A percentile compares a stretch with the other conserved stretches of the same genome.
Conservation (phyloP, 805 yeast genomes). For the Starmera pachycereana region DNA sequence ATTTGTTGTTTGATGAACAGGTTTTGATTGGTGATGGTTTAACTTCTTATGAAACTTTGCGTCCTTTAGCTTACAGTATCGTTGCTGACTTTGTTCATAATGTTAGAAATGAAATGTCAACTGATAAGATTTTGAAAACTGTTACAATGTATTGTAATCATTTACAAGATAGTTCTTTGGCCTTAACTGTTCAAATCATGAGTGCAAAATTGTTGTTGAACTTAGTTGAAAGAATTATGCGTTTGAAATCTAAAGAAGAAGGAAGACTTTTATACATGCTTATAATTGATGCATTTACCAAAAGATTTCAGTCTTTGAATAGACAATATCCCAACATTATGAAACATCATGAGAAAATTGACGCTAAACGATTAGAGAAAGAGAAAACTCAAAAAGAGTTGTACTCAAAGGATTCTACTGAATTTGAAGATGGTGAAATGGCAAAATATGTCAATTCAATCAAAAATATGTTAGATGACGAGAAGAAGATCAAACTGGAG, state of each 20-base stretch:
- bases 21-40: conserved; percentile 88
- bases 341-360: conserved; percentile 46
- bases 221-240: conserved; percentile 79
- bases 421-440: conserved; percentile 26
- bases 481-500: not conserved
- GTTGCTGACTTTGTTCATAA: conserved; percentile 95
- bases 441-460: conserved; percentile 19
- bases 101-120: conserved; percentile 72
- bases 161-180: conserved; percentile 70
- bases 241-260: conserved; percentile 71
- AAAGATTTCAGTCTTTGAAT: conserved; percentile 68
- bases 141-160: conserved; percentile 74
- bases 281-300: conserved; percentile 81
- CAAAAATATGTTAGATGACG: conserved; percentile 4
- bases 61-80: conserved; percentile 90
- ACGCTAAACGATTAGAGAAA: conserved; percentile 30
- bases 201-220: conserved; percentile 85
- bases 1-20: conserved; percentile 73
- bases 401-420: not conserved
- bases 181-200: conserved; percentile 90
- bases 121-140: conserved; percentile 80
- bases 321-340: conserved; percentile 58
- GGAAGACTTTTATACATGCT: conserved; percentile 68
- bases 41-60: conserved; percentile 78
- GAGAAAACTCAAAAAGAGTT: conserved; percentile 30